phyloP scores from a whole-genome alignment of 176 grass and related monocot genomes.

The Coix lacrymajobi region DNA sequence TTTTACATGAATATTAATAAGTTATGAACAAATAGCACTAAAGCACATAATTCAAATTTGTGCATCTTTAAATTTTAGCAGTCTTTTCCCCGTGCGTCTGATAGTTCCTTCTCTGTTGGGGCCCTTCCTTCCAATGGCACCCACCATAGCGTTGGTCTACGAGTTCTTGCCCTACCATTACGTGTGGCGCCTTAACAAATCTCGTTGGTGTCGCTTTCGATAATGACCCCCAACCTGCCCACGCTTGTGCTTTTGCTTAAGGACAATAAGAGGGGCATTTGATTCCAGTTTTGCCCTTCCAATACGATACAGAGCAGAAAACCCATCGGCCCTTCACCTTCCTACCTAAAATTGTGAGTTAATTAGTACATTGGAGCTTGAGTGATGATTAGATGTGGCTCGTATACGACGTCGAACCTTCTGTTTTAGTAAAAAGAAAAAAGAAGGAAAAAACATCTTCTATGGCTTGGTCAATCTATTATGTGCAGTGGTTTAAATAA shows the following conservation, averaged over 20 bases:
- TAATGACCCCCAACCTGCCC: not conserved
- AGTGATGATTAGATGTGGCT: not conserved
- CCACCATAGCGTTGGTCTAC: not conserved
- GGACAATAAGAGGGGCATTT: not conserved
- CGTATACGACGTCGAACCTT: not conserved
- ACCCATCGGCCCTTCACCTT: not conserved
- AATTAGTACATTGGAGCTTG: not conserved
- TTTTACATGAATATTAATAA: not conserved
- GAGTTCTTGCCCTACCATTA: slow-evolving; percentile 5
- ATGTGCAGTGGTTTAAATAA: not conserved
- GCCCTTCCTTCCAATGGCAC: not conserved
- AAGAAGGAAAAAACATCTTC: not conserved
- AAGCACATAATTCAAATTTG: not conserved
- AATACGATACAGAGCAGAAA: not conserved
- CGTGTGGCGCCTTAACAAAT: slow-evolving; percentile 3
- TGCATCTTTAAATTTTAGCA: not conserved
- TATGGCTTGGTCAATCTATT: not conserved
- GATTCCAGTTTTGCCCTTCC: not conserved
- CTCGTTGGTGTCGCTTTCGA: not conserved
- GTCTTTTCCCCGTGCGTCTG: not conserved
- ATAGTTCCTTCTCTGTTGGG: not conserved
- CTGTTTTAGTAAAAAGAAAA: not conserved
- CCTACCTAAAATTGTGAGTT: not conserved
- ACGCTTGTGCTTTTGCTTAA: not conserved
- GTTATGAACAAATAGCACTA: not conserved